A percentile compares a stretch with the other conserved stretches of the same genome.
Evolutionary conservation across 768 basidiomycete genomes (phyloP).

Genomic region (Lentinula sp.): DNA sequence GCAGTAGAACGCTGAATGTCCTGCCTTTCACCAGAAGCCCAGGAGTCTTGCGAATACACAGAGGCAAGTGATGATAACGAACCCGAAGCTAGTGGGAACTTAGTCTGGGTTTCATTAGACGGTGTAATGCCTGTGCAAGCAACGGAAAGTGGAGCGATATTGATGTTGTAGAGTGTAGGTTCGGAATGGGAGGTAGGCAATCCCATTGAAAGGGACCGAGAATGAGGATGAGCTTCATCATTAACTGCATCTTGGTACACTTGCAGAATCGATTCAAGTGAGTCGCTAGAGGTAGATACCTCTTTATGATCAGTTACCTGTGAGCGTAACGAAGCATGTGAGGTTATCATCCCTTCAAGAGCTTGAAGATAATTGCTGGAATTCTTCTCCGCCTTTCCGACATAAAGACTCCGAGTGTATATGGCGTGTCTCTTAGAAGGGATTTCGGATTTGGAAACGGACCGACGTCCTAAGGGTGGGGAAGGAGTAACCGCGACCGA

Average conservation of each 20-base stretch:
- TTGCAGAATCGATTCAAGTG: background rate
- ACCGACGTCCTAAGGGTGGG: background rate
- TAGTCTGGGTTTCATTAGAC: background rate
- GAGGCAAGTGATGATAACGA: background rate
- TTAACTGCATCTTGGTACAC: background rate
- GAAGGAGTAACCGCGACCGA: background rate
- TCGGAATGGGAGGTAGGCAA: background rate
- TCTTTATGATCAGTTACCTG: background rate
- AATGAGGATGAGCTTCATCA: background rate
- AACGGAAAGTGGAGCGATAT: background rate
- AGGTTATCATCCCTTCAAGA: background rate
- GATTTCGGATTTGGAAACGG: background rate
- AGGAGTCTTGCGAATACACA: slow-evolving; percentile 1
- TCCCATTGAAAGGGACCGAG: background rate
- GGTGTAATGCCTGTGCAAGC: background rate
- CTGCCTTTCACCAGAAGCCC: background rate
- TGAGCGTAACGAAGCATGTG: background rate
- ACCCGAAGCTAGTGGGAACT: background rate
- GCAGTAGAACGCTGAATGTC: background rate
- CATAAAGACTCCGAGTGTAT: slow-evolving; percentile 2
- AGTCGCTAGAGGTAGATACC: background rate
- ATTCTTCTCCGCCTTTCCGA: background rate
- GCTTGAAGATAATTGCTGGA: background rate
- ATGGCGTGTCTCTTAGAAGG: slow-evolving; percentile 3
- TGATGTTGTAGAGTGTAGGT: background rate